Evolutionary conservation across 352 stramenopile genomes (phyloP).

Genomic region (Thraustochytrium striatum): DNA sequence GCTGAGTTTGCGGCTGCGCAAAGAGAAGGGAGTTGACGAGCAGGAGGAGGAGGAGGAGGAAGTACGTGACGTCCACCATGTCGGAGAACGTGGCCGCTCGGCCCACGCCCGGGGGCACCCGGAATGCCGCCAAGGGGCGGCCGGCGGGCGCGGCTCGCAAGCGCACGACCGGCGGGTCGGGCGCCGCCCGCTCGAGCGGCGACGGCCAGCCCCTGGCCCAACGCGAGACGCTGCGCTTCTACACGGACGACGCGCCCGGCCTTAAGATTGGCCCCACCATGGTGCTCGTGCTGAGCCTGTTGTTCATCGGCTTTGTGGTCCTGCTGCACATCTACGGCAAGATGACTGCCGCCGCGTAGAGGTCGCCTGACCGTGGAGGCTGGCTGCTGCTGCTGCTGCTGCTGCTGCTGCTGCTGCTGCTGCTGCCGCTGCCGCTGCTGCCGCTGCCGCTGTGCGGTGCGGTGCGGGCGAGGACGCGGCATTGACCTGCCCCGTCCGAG

Average conservation of each 20-base stretch:
- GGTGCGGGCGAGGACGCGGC: too few relatives aligned
- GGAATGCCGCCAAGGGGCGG: neutral
- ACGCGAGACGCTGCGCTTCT: constrained; percentile 66
- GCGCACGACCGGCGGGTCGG: neutral
- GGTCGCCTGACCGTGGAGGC: too few relatives aligned
- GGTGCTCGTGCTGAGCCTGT: constrained; percentile 75
- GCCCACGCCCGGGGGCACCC: neutral
- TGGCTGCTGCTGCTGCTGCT: too few relatives aligned
- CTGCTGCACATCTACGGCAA: constrained; percentile 84
- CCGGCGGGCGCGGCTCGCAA: neutral
- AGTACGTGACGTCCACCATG: too few relatives aligned
- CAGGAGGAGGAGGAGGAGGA: too few relatives aligned
- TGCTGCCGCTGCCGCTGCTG: too few relatives aligned
- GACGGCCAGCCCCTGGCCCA: neutral
- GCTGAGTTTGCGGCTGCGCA: too few relatives aligned
- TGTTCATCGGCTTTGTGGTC: constrained; percentile 83
- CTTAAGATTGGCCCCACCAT: constrained; percentile 81
- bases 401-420: too few relatives aligned
- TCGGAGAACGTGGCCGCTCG: too few relatives aligned
- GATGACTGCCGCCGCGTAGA: constrained; percentile 44
- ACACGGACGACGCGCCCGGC: constrained; percentile 79
- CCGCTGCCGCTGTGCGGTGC: too few relatives aligned
- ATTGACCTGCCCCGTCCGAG: too few relatives aligned
- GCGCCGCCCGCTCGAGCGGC: neutral
- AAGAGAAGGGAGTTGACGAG: too few relatives aligned